These are phyloP conservation scores for Eleusine coracana DNA, from an alignment of 176 grass and related monocot species.

Conservation along the genomic window DNA sequence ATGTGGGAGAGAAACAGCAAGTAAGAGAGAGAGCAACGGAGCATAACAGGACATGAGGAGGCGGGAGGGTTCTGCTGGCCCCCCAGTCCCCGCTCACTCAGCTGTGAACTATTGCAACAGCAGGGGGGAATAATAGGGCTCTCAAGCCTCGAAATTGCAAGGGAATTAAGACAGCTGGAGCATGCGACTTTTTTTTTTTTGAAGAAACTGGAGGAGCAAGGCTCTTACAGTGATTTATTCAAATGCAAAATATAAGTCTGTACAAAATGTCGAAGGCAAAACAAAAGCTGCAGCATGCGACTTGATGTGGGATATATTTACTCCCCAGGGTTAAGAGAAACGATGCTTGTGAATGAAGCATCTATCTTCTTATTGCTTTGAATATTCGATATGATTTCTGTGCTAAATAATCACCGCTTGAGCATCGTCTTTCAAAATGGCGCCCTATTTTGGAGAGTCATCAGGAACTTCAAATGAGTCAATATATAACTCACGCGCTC, in stretches of 20 bases:
- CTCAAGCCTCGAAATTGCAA: neutral
- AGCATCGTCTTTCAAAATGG: neutral
- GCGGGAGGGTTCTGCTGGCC: neutral
- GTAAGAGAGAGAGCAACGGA: slow-evolving; percentile 1
- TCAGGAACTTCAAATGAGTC: neutral
- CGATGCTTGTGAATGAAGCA: neutral
- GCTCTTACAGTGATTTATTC: too few relatives aligned
- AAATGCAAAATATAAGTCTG: too few relatives aligned
- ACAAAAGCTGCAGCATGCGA: neutral
- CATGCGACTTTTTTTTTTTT: neutral
- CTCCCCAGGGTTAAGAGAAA: slow-evolving; percentile 10
- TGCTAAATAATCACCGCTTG: neutral
- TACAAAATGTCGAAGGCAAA: too few relatives aligned
- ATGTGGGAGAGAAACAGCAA: neutral
- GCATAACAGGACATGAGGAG: neutral
- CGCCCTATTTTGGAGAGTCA: neutral
- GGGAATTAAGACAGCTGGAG: neutral
- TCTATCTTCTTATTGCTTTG: slow-evolving; percentile 20
- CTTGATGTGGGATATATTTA: slow-evolving; percentile 33
- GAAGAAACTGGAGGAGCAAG: too few relatives aligned
- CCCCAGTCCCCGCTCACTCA: slow-evolving; percentile 12
- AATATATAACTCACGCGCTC: too few relatives aligned
- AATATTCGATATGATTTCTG: neutral
- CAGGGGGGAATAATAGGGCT: neutral
- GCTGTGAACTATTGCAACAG: neutral